Percentiles rank a stretch among this genome's conserved stretches.
phyloP scores from a whole-genome alignment of 2,329 filamentous ascomycete genomes.

The Microcyclospora tardicrescens region DNA sequence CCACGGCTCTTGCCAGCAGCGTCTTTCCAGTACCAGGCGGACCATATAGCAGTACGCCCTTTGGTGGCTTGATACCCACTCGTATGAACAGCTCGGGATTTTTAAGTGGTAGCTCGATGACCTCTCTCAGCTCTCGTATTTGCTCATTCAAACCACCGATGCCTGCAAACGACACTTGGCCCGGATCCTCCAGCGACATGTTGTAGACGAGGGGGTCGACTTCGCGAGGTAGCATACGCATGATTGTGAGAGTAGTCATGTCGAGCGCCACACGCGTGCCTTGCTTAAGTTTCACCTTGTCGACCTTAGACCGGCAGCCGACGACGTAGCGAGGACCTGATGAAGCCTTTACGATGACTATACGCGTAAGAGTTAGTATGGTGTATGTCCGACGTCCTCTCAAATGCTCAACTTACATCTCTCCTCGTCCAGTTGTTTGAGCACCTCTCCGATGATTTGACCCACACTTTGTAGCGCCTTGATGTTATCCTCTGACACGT shows the following conservation, averaged over 20 bases:
- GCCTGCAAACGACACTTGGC: constrained; percentile 92
- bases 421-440: constrained; percentile 98
- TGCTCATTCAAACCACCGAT: constrained; percentile 97
- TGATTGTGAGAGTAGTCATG: constrained; percentile 99
- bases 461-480: constrained; percentile 98
- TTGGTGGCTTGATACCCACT: constrained; percentile 97
- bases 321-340: constrained; percentile 96
- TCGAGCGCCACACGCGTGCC: constrained; percentile 94
- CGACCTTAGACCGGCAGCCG: constrained; percentile 94
- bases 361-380: constrained; percentile 4
- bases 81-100: constrained; percentile 95
- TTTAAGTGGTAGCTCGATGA: constrained; percentile 95
- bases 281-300: constrained; percentile 94
- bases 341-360: constrained; percentile 97
- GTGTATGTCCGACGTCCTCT: not conserved
- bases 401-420: constrained; percentile 55
- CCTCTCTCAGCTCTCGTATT: constrained; percentile 91
- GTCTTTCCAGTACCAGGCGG: constrained; percentile 97
- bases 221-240: constrained; percentile 98
- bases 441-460: constrained; percentile 96
- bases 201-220: constrained; percentile 98
- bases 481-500: constrained; percentile 97
- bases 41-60: constrained; percentile 91
- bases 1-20: constrained; percentile 81
- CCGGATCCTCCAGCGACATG: constrained; percentile 97